A percentile compares a stretch with the other conserved stretches of the same genome.
phyloP scores from a whole-genome alignment of 768 basidiomycete genomes.

The Mycena sanguinolenta region DNA sequence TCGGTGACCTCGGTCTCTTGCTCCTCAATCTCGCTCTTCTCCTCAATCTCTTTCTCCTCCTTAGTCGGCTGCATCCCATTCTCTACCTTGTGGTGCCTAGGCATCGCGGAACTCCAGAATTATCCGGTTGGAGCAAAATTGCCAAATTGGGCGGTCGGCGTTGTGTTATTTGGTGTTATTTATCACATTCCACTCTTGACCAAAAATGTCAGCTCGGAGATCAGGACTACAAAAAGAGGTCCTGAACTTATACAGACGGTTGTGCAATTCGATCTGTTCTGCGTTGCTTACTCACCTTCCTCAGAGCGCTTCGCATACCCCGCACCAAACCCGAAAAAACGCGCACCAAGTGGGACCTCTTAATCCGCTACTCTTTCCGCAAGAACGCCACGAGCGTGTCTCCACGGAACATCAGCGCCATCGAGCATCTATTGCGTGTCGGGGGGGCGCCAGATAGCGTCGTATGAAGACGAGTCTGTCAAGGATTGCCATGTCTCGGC shows the following conservation, averaged over 20 bases:
- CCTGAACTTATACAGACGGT: constrained; percentile 60
- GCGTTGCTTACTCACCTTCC: constrained; percentile 7
- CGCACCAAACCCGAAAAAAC: constrained; percentile 72
- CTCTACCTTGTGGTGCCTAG: no score
- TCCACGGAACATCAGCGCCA: constrained; percentile 73
- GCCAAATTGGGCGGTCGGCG: background rate
- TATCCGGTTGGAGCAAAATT: background rate
- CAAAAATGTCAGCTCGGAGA: constrained; percentile 45
- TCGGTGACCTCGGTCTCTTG: no score
- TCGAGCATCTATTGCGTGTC: constrained; percentile 84
- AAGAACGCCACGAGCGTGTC: constrained; percentile 71
- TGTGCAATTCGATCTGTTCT: constrained; percentile 5
- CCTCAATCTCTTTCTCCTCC: no score
- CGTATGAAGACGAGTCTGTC: constrained; percentile 75
- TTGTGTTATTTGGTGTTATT: background rate
- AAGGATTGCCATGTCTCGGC: constrained; percentile 82
- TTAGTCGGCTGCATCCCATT: no score
- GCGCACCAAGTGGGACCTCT: constrained; percentile 75
- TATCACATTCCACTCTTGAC: background rate
- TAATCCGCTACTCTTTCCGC: constrained; percentile 79
- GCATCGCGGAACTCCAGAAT: no score
- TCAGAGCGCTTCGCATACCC: constrained; percentile 83
- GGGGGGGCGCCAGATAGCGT: constrained; percentile 76
- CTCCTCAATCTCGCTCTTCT: no score
- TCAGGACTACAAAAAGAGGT: constrained; percentile 70